phyloP scores from a whole-genome alignment of 495 filamentous ascomycete species.

The Darksidea phi region DNA sequence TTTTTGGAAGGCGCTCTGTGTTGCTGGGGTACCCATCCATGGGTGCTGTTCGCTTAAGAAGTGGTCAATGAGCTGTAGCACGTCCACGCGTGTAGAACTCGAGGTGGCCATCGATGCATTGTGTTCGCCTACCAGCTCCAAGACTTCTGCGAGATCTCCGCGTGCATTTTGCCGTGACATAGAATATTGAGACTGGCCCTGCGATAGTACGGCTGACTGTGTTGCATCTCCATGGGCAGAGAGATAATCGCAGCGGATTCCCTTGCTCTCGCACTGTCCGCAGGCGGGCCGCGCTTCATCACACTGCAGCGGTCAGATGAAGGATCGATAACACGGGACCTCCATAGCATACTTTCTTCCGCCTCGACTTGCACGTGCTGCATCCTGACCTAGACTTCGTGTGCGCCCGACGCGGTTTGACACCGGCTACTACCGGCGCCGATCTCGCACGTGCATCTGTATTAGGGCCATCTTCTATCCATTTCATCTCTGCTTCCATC shows the following conservation, averaged over 20 bases:
- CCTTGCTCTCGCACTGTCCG: neutral
- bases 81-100: too few relatives aligned
- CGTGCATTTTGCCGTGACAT: neutral
- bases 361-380: constrained; percentile 11
- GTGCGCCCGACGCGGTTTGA: constrained; percentile 12
- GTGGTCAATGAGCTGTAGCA: constrained; percentile 26
- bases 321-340: too few relatives aligned
- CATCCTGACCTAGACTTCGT: constrained; percentile 27
- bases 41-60: constrained; percentile 10
- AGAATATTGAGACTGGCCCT: neutral
- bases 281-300: constrained; percentile 23
- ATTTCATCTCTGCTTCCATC: too few relatives aligned
- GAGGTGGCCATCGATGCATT: constrained; percentile 1
- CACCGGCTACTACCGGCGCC: neutral
- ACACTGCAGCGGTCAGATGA: too few relatives aligned
- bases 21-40: constrained; percentile 19
- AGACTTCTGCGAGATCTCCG: neutral
- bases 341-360: too few relatives aligned
- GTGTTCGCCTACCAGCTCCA: neutral
- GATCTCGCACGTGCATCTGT: too few relatives aligned
- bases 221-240: neutral
- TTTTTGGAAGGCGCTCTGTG: constrained; percentile 20
- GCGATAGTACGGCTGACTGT: neutral
- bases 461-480: neutral
- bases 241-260: constrained; percentile 1